Evolutionary conservation across 805 yeast species (phyloP), one percentile per base, ranked within the genome.

Genomic region (Yamadazyma laniorum): DNA sequence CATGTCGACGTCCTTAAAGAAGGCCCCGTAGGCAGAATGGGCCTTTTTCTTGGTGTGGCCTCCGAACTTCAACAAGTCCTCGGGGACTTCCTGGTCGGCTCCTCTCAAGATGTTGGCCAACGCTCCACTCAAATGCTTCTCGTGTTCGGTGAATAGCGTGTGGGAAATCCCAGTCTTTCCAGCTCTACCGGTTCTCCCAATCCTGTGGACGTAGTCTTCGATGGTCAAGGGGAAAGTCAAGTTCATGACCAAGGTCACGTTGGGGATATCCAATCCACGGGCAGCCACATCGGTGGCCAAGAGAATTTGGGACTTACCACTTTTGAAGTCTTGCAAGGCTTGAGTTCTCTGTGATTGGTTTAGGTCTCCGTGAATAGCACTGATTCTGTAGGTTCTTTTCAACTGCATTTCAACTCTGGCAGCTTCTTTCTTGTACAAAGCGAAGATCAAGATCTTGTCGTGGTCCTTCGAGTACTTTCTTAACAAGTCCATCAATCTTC

Each of bases 241-340:
- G 61, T 91, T 91, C 61, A 91, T 88, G 28, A 91, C 98, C 14
- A 88, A 85, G 63, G 90, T 91, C 45, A 93, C 99, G 51, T 95
- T 88, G 36, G 99, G 99, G 53, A 93, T 93, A 64, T 93, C 99
- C 50, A 93, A 74, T 47, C 98, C 98, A 72, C 98, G 79, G 28
- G 97, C 97, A 36, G 97, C 97, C 42, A 90, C 99, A 67, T 93
- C 99, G 2, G 99, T 93, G 21, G 99, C 99, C 50, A 93, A 74
- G 63, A 93, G 67, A 31, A 93, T 66, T 50, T 75, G 81, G 37
- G 83, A 74, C 34, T 72, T 73, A 21, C 98, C 98, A 25, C 73
- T 62, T 63, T 93, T 93, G 73, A 93, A 93, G 45, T 80, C 79
- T 25, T 80, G 82, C 47, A 93, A 72, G 6, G 99, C 96, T 48